Evolutionary conservation across 768 basidiomycete species (phyloP).

Genomic region (Boletus vinaceobasis): DNA sequence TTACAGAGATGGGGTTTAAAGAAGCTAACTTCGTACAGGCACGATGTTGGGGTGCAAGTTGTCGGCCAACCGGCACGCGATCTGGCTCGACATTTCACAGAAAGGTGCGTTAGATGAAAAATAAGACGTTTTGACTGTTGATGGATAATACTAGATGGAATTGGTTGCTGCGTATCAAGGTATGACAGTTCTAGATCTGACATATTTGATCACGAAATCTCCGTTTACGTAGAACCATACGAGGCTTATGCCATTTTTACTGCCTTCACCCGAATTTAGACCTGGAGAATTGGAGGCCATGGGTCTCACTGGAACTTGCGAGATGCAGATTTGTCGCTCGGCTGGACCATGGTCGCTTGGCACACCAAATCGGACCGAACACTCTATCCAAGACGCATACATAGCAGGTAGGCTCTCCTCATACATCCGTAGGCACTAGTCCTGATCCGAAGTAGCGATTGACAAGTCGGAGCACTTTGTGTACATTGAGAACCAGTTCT

Average conservation of each 20-base stretch:
- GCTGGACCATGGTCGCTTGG: conserved; percentile 97
- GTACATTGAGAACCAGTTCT: conserved; percentile 96
- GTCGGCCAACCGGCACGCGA: conserved; percentile 96
- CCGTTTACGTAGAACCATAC: conserved; percentile 68
- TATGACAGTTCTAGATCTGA: conserved; percentile 29
- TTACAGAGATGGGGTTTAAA: background rate
- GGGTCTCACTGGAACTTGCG: conserved; percentile 92
- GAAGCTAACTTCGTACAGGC: conserved; percentile 49
- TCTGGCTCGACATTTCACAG: conserved; percentile 89
- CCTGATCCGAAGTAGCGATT: conserved; percentile 55
- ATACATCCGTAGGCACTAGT: background rate
- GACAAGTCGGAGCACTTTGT: conserved; percentile 95
- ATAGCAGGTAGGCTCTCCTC: conserved; percentile 58
- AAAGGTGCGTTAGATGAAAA: conserved; percentile 51
- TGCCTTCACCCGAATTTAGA: conserved; percentile 92
- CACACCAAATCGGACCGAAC: conserved; percentile 77
- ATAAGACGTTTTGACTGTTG: background rate
- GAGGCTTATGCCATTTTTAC: conserved; percentile 86
- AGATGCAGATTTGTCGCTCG: conserved; percentile 94
- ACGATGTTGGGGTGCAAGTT: conserved; percentile 94
- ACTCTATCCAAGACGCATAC: conserved; percentile 94
- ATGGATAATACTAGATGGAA: conserved; percentile 68
- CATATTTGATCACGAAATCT: background rate
- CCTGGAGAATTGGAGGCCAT: conserved; percentile 71
- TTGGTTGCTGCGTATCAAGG: conserved; percentile 88